Percentiles rank a stretch among this genome's conserved stretches.
Conservation (phyloP, 2,329 filamentous ascomycete species). For the Colletotrichum sp. region DNA sequence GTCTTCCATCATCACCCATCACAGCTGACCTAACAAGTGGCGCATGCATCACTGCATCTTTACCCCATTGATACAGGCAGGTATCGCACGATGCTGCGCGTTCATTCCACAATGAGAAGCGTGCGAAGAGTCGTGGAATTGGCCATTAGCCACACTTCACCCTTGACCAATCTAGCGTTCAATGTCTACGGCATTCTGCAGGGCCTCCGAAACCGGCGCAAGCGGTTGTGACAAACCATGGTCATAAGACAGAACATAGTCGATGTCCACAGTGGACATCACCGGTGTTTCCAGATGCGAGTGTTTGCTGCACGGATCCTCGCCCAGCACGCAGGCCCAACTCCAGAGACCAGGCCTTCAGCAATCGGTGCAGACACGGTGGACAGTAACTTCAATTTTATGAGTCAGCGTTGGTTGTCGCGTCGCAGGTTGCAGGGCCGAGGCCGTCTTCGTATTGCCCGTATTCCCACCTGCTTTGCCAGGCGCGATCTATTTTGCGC, state of each 20-base stretch:
- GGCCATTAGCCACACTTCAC: not conserved
- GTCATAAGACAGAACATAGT: accelerated
- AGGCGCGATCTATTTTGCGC: not conserved
- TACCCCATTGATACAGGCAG: not conserved
- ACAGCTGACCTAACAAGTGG: accelerated
- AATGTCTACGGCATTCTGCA: accelerated
- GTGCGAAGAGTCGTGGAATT: accelerated
- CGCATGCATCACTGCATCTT: not conserved
- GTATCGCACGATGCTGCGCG: accelerated
- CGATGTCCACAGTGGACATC: accelerated
- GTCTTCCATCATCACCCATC: not conserved
- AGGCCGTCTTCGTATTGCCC: no score
- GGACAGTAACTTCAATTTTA: not conserved
- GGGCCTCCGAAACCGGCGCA: accelerated
- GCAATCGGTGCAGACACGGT: not conserved
- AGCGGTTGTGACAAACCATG: not conserved
- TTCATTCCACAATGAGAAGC: not conserved
- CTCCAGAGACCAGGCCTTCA: accelerated
- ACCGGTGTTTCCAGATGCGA: not conserved
- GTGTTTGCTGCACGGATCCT: not conserved
- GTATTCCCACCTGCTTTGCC: no score
- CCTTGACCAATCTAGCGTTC: accelerated
- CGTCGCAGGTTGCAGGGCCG: not conserved
- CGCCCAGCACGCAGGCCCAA: not conserved
- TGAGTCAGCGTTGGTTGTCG: not conserved